Evolutionary conservation across 192 early-diverging fungal species (phyloP).

Genomic region (Linnemannia zychae): DNA sequence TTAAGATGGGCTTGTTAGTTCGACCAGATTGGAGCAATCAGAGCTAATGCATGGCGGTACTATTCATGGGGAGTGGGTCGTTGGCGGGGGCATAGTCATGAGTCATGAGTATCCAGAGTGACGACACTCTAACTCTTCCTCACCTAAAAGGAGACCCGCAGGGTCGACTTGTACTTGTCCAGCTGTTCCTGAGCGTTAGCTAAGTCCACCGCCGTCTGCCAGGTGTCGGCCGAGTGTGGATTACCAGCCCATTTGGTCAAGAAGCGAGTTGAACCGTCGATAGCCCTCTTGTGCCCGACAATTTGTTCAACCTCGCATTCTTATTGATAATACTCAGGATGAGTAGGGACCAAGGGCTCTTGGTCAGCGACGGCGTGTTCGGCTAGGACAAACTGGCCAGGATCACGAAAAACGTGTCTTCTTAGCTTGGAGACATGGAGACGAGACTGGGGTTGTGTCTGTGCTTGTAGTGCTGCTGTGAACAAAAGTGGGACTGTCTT

Average conservation of each 20-base stretch:
- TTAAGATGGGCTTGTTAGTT: no score
- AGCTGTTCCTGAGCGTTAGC: background rate
- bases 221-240: background rate
- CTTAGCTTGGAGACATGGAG: no score
- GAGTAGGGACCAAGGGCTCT: background rate
- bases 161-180: background rate
- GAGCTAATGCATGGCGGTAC: no score
- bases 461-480: no score
- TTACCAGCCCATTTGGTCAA: slow-evolving; percentile 1
- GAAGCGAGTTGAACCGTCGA: background rate
- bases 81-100: no score
- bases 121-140: background rate
- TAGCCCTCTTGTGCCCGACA: background rate
- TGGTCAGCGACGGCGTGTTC: background rate
- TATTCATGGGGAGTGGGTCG: no score
- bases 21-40: no score
- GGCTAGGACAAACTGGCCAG: no score
- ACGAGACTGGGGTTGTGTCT: no score
- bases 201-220: background rate
- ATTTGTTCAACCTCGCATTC: slow-evolving; percentile 7
- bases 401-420: no score
- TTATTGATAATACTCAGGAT: background rate
- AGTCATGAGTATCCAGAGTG: no score
- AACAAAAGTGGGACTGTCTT: no score
- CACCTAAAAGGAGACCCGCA: background rate